Evolutionary conservation across 768 basidiomycete species (phyloP), one percentile per base, ranked within the genome.

Genomic region (Baorangia bicolor): DNA sequence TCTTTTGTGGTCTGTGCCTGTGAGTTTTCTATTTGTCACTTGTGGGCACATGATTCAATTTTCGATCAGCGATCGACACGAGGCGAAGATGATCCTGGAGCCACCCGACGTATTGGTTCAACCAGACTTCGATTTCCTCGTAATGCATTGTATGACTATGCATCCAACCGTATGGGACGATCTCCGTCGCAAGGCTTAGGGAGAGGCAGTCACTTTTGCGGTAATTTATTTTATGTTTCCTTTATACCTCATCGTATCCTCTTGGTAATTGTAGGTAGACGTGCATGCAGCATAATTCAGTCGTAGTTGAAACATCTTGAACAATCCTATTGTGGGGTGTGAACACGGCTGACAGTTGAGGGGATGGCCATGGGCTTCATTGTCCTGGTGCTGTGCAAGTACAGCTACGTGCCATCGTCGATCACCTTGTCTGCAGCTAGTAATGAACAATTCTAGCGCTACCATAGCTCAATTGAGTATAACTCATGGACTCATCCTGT

Each of bases 1-100:
- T 64, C 13, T 73, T 72, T 39, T 86, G 85, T 54, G 71, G 64
- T 46, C 70, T 83, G 34, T 87, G 85, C 78, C 60, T 70, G 85
- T 83, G 51, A 68, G 84, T 75, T 47, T 27, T 16, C 53, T 51
- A 7, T 42, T 25, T 35, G 8, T 50, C 13, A 13, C n/a, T 11
- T 25, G 4, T 21, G 30, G 21, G 8, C 5, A 16, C 16, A 40
- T 28, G 41, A 28, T 44, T 57, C 35, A 51, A 48, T 30, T 48
- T 50, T 34, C 33, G 8, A 37, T 47, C 40, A 72, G 70, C 16
- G 60, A 63, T 56, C 72, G 70, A 38, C 58, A 63, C 21, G 63
- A 72, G 18, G 61, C 55, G 11, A 46, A 57, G 11, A 61, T 70
- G 70, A 58, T 68, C 35, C 58, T 56, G 2, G 70, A 72, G 28